These are phyloP conservation scores for Mercurialis annua DNA, from an alignment of 345 rosid species.

Conservation along the genomic window DNA sequence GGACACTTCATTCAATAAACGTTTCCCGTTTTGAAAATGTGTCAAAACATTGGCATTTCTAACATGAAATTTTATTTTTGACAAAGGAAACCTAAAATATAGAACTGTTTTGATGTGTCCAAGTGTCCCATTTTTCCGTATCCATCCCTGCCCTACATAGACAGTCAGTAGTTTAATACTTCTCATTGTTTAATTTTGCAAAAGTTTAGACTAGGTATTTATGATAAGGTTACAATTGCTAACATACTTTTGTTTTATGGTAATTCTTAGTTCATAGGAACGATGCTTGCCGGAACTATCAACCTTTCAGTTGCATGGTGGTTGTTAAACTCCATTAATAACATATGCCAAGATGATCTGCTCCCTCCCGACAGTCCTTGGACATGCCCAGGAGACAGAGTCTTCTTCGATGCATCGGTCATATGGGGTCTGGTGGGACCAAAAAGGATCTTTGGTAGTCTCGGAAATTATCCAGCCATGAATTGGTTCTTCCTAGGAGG, in stretches of 20 bases:
- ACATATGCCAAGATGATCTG: conserved; percentile 78
- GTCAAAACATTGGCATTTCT: no score
- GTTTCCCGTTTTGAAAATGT: no score
- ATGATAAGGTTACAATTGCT: neutral
- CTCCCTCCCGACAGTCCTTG: conserved; percentile 73
- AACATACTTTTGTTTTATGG: conserved; percentile 12
- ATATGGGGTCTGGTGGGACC: conserved; percentile 94
- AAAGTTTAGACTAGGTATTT: no score
- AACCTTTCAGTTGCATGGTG: conserved; percentile 84
- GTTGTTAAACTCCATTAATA: conserved; percentile 57
- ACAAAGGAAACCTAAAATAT: no score
- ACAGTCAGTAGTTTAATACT: neutral
- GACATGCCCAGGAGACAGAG: conserved; percentile 83
- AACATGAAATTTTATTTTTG: no score
- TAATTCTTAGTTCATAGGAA: conserved; percentile 60
- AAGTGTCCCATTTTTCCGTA: no score
- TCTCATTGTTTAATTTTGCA: neutral
- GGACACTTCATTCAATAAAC: no score
- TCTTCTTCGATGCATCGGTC: conserved; percentile 89
- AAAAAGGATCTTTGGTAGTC: conserved; percentile 62
- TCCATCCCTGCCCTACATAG: no score
- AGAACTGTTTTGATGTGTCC: no score
- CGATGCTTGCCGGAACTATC: conserved; percentile 78
- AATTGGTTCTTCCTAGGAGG: conserved; percentile 92
- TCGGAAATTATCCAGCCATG: conserved; percentile 67